phyloP scores from a whole-genome alignment of 306 rosid species.

The Leucaena leucocephala region DNA sequence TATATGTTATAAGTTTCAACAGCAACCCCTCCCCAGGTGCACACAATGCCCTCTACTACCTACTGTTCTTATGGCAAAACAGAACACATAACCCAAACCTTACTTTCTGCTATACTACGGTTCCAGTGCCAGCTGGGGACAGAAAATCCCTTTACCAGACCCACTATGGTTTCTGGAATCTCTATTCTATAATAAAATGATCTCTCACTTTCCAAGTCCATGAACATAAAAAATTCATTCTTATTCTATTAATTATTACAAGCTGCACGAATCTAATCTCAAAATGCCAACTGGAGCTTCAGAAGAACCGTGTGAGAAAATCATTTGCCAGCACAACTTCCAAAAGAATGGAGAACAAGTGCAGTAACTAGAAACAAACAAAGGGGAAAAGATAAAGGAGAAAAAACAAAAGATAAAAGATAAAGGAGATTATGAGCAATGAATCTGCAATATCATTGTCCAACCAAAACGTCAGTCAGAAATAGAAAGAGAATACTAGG shows the following conservation, averaged over 20 bases:
- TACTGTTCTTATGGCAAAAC: neutral
- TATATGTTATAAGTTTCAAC: neutral
- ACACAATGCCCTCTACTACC: slow-evolving; percentile 7
- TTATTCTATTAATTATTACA: slow-evolving; percentile 1
- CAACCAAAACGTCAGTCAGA: slow-evolving; percentile 11
- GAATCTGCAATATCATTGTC: neutral
- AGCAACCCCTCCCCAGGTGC: neutral
- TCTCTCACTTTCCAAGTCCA: slow-evolving; percentile 11
- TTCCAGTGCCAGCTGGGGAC: neutral
- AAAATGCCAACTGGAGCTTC: slow-evolving; percentile 9
- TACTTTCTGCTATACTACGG: neutral
- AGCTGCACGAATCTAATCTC: slow-evolving; percentile 1
- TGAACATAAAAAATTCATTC: neutral
- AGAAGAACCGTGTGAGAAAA: neutral
- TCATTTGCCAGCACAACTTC: neutral
- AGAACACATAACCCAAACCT: slow-evolving; percentile 24
- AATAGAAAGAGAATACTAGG: slow-evolving; percentile 12
- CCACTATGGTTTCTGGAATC: slow-evolving; percentile 16
- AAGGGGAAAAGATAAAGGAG: neutral
- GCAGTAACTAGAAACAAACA: neutral
- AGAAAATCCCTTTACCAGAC: slow-evolving; percentile 2
- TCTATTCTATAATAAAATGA: slow-evolving; percentile 12
- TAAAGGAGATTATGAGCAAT: slow-evolving; percentile 5
- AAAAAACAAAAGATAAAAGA: neutral
- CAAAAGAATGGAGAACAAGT: slow-evolving; percentile 2